Evolutionary conservation across 805 yeast genomes (phyloP).

Genomic region (Yamadazyma paraphyllophila): DNA sequence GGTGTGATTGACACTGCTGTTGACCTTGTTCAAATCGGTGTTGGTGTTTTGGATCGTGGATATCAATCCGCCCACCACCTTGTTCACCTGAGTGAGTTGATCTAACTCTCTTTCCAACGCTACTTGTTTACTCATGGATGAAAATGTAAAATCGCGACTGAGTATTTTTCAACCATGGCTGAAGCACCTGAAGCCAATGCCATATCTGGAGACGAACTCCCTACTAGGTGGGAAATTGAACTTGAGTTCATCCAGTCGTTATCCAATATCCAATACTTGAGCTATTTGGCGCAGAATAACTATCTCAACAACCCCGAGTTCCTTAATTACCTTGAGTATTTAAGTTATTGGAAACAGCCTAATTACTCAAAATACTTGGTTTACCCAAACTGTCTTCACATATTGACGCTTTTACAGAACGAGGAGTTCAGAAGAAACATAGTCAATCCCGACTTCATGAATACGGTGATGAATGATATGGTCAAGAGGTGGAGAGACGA

Average conservation of each 20-base stretch:
- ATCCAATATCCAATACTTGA: constrained; percentile 84
- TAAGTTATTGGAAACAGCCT: constrained; percentile 83
- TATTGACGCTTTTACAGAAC: constrained; percentile 60
- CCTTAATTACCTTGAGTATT: constrained; percentile 70
- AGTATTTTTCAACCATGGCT: neutral
- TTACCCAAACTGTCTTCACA: constrained; percentile 85
- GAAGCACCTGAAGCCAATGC: constrained; percentile 4
- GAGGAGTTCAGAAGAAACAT: constrained; percentile 55
- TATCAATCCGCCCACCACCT: constrained; percentile 28
- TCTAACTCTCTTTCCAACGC: constrained; percentile 28
- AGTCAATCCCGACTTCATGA: constrained; percentile 54
- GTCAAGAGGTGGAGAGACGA: constrained; percentile 58
- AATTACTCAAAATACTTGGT: constrained; percentile 68
- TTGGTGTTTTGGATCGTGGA: constrained; percentile 27
- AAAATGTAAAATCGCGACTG: neutral
- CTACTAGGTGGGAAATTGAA: constrained; percentile 85
- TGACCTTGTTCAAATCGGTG: constrained; percentile 28
- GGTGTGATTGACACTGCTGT: constrained; percentile 46
- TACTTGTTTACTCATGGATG: constrained; percentile 15
- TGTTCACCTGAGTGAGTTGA: constrained; percentile 32
- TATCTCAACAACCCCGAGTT: constrained; percentile 71
- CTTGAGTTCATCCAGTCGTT: constrained; percentile 93
- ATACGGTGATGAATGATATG: constrained; percentile 70
- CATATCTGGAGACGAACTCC: constrained; percentile 35
- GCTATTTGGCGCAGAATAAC: constrained; percentile 81